These are phyloP conservation scores for Aspergillus indologenus DNA, from an alignment of 495 filamentous ascomycete species.

Conservation along the genomic window DNA sequence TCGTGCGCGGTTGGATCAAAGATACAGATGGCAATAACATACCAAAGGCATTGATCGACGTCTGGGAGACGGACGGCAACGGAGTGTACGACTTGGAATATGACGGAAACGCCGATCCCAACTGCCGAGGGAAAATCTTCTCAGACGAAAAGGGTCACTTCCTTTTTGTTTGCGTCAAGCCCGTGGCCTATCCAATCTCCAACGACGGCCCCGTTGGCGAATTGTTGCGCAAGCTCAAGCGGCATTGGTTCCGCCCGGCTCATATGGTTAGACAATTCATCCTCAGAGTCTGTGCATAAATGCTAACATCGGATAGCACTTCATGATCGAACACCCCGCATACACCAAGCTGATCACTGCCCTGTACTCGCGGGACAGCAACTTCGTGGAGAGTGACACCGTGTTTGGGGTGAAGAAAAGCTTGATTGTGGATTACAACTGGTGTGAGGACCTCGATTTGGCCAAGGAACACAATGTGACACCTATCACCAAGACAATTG, in stretches of 20 bases:
- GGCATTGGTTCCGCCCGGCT: constrained; percentile 12
- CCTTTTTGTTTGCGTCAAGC: constrained; percentile 75
- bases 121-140: constrained; percentile 67
- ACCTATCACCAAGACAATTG: constrained; percentile 9
- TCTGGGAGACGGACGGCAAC: constrained; percentile 79
- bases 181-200: constrained; percentile 78
- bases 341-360: constrained; percentile 36
- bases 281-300: constrained; percentile 71
- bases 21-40: constrained; percentile 62
- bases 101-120: constrained; percentile 55
- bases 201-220: constrained; percentile 49
- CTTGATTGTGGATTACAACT: constrained; percentile 62
- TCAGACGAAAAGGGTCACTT: constrained; percentile 65
- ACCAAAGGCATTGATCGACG: constrained; percentile 65
- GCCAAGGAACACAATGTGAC: constrained; percentile 49
- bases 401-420: constrained; percentile 83
- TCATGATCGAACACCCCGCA: constrained; percentile 2
- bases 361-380: constrained; percentile 69
- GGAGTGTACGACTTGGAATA: constrained; percentile 83
- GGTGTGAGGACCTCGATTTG: constrained; percentile 54
- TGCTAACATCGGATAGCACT: not conserved
- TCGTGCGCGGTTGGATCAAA: constrained; percentile 64
- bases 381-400: constrained; percentile 75
- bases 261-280: constrained; percentile 61
- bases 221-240: constrained; percentile 17